These are phyloP conservation scores for Chaetoceros muelleri DNA, from an alignment of 108 stramenopile species.

Conservation along the genomic window DNA sequence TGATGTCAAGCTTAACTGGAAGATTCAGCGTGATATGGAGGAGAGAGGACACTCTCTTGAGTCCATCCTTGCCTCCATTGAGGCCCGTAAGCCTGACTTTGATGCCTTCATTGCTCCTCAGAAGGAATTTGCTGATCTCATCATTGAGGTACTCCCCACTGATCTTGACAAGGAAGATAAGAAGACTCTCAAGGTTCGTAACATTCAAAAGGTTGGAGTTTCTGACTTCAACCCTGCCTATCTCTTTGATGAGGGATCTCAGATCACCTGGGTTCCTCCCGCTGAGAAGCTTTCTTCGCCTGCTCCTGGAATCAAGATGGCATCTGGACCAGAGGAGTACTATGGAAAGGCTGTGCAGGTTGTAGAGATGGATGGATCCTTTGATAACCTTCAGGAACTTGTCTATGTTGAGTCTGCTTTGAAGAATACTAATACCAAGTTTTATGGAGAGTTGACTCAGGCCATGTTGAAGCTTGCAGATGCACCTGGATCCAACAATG, in stretches of 20 bases:
- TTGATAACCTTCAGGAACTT: constrained; percentile 93
- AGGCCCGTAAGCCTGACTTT: constrained; percentile 94
- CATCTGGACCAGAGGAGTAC: constrained; percentile 83
- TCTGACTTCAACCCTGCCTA: constrained; percentile 85
- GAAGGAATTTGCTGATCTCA: constrained; percentile 81
- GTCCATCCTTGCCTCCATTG: constrained; percentile 93
- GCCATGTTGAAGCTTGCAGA: constrained; percentile 90
- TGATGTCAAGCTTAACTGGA: constrained; percentile 98
- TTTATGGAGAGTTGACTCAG: constrained; percentile 93
- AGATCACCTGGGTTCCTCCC: constrained; percentile 84
- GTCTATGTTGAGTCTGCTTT: constrained; percentile 93
- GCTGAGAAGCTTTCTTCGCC: constrained; percentile 85
- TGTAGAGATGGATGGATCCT: constrained; percentile 94
- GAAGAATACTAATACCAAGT: constrained; percentile 87
- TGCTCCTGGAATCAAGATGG: constrained; percentile 90
- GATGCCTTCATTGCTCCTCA: constrained; percentile 96
- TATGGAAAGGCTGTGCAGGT: constrained; percentile 77
- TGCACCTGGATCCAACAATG: constrained; percentile 92
- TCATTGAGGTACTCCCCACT: constrained; percentile 94
- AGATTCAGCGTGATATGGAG: constrained; percentile 97
- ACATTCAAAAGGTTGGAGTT: constrained; percentile 92
- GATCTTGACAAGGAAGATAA: constrained; percentile 86
- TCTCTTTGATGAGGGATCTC: constrained; percentile 93
- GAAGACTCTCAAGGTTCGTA: constrained; percentile 90
- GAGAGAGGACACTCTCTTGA: constrained; percentile 95